Evolutionary conservation across 2,329 filamentous ascomycete species (phyloP), one percentile per base, ranked within the genome.

Genomic region (Colletotrichum tofieldiae): DNA sequence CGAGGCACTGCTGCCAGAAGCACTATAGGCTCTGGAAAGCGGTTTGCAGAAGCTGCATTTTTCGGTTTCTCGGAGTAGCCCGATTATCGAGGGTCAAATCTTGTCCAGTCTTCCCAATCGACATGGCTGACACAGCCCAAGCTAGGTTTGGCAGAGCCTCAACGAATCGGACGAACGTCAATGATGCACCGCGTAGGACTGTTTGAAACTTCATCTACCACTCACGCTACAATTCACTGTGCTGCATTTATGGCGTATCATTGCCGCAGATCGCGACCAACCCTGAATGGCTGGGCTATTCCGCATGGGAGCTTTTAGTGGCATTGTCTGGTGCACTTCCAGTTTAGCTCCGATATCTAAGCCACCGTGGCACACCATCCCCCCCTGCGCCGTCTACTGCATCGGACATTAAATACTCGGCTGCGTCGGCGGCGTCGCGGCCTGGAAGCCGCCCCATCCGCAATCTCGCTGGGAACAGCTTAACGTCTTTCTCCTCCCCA

Each of bases 391-490:
- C 29, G 29, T 32, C 6, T 45, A n/a, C 52, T 29, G 54, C 43
- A 54, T 47, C 62, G 35, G 63, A 45, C 37, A 59, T 49, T 29
- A 45, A 43, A 39, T 18, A 39, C 41, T 37, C 41, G 29, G 43
- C 43, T 58, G 29, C 52, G 61, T 64, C 65, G 66, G 51, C 49
- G 59, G 60, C 66, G 51, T 43, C 29, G 43, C 9, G 56, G 51
- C 39, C 63, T 32, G 9, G 39, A 41, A 32, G 18, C 49, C 55
- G 35, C 66, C 51, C 66, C 43, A 43, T 65, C 26, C 32, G 9
- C 14, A 51, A 69, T 65, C 54, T 69, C 54, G 67, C 37, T 52
- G 37, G 63, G n/a, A 66, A 41, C 39, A 60, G 67, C 6, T 66
- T 37, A 47, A 55, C 35, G 32, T 43, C 43, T 47, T 43, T 47